Evolutionary conservation across 805 yeast genomes (phyloP), one percentile per base, ranked within the genome.

Genomic region (Starmerella bombi): DNA sequence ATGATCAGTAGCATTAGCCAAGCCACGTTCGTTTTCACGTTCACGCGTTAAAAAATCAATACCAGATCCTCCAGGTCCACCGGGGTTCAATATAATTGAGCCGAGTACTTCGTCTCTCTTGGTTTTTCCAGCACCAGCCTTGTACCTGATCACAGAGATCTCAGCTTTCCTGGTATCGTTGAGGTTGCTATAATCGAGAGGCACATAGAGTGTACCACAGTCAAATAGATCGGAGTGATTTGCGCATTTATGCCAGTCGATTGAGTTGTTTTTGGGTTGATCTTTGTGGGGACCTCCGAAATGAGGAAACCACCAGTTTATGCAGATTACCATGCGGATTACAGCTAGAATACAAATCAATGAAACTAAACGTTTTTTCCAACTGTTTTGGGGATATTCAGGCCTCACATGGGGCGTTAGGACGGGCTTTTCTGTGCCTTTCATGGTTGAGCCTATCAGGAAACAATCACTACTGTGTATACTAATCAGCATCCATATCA

Each of bases 21-120:
- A 22, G 29, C 19, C 21, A 17, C 17, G 18, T 36, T 32, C 22
- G 15, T 19, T 17, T 20, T 10, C 34, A 20, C 18, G 22, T 36
- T 17, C 15, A 5, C 30, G 5, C 22, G 27, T 35, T 35, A 36
- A 21, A 21, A 46, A 36, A 14, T 20, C 20, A 9, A 50, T 36
- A 5, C 55, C 55, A 15, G 50, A 44, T 6, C 46, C 52, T 14
- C 55, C 55, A 14, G 55, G 55, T 14, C 55, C 54, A 10, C 55
- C 55, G 5, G 55, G 55, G 39, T 50, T 51, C 36, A 50, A 28
- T 4, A 51, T 34, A 5, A 51, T 25, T 9, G 51, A 37, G 31
- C 55, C 55, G 2, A 48, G 38, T 16, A 42, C 41, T 12, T 40
- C 42, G 18, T 46, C 42, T 6, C 34, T 31, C 3, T 41, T 32